A percentile compares a stretch with the other conserved stretches of the same genome.
phyloP scores from a whole-genome alignment of 2,329 filamentous ascomycete species.

The Penicillium frequentans region DNA sequence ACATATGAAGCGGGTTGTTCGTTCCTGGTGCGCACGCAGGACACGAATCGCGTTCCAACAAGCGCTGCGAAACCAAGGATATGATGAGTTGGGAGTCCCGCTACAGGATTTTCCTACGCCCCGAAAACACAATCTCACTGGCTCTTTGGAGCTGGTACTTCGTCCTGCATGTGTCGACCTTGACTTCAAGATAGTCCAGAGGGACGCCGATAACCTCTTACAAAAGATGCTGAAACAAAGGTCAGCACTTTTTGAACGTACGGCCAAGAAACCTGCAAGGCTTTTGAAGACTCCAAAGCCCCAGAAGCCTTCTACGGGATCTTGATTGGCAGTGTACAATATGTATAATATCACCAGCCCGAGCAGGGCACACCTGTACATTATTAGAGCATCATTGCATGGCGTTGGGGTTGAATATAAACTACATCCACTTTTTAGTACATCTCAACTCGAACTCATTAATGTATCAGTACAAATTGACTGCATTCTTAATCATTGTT shows the following conservation, averaged over 20 bases:
- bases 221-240: conserved; percentile 10
- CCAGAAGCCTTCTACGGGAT: background rate
- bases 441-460: background rate
- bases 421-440: background rate
- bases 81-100: conserved; percentile 32
- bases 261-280: background rate
- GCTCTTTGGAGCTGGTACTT: conserved; percentile 37
- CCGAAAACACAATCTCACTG: conserved; percentile 27
- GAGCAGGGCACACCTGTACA: conserved; percentile 2
- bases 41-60: conserved; percentile 46
- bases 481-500: background rate
- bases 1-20: conserved; percentile 45
- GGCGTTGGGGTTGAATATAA: conserved; percentile 1
- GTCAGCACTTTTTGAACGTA: background rate
- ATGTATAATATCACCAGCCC: background rate
- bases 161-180: conserved; percentile 15
- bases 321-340: background rate
- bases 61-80: conserved; percentile 49
- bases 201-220: conserved; percentile 18
- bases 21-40: conserved; percentile 47
- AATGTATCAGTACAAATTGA: background rate
- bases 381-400: conserved; percentile 7
- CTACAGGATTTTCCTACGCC: conserved; percentile 2
- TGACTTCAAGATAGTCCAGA: conserved; percentile 22
- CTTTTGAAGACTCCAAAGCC: background rate